A percentile compares a stretch with the other conserved stretches of the same genome.
phyloP scores from a whole-genome alignment of 2,329 filamentous ascomycete species.

The Penicillium sp. region DNA sequence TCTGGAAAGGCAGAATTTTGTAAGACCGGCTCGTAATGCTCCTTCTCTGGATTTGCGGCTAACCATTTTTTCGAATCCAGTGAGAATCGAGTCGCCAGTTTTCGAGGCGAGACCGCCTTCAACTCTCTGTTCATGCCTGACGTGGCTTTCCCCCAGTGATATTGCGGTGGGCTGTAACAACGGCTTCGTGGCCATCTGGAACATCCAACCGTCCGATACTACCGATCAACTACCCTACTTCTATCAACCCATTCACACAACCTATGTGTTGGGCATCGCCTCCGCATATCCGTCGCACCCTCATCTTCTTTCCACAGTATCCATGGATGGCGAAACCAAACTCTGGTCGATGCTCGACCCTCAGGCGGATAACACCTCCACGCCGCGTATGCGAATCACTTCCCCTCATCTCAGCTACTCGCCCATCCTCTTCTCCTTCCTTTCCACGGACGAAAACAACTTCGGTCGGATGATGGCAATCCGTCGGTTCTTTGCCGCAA shows the following conservation, averaged over 20 bases:
- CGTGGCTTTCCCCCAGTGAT: conserved; percentile 54
- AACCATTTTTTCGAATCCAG: conserved; percentile 15
- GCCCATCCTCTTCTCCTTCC: conserved; percentile 51
- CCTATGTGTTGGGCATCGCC: conserved; percentile 37
- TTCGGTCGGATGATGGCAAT: conserved; percentile 47
- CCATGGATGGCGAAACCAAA: conserved; percentile 52
- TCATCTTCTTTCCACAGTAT: conserved; percentile 48
- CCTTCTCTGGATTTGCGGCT: not conserved
- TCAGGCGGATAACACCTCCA: conserved; percentile 41
- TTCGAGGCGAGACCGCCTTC: conserved; percentile 49
- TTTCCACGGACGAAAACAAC: conserved; percentile 53
- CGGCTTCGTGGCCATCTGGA: conserved; percentile 54
- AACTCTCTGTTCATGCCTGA: conserved; percentile 52
- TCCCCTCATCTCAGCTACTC: conserved; percentile 50
- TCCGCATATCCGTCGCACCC: conserved; percentile 53
- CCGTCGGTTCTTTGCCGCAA: conserved; percentile 50
- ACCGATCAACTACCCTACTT: conserved; percentile 31
- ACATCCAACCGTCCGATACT: conserved; percentile 27
- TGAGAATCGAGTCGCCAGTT: conserved; percentile 45
- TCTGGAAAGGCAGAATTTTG: conserved; percentile 30
- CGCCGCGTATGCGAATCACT: conserved; percentile 49
- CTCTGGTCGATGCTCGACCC: conserved; percentile 52
- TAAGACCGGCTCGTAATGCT: conserved; percentile 15
- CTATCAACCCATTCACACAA: conserved; percentile 35
- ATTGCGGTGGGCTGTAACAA: conserved; percentile 54